Evolutionary conservation across 2,329 filamentous ascomycete genomes (phyloP).

Genomic region (Botrytis cinerea): DNA sequence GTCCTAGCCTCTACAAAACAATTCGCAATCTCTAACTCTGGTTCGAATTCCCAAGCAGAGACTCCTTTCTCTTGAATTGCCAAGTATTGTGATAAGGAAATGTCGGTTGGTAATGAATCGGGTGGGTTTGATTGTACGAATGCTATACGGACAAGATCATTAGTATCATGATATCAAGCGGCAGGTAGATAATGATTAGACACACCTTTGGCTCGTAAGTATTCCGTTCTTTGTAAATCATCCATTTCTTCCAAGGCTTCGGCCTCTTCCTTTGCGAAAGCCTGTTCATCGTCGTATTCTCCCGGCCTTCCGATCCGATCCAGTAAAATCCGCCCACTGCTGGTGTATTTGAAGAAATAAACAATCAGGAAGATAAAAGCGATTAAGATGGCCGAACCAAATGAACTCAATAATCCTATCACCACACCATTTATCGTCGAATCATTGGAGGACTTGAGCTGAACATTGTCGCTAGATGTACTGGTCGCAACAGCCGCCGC

Average conservation of each 20-base stretch:
- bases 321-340: conserved; percentile 83
- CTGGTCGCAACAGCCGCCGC: not conserved
- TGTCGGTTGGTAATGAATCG: conserved; percentile 93
- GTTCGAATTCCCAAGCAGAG: conserved; percentile 99
- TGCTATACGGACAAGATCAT: conserved; percentile 53
- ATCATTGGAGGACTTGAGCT: conserved; percentile 23
- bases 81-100: conserved; percentile 94
- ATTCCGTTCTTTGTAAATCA: conserved; percentile 85
- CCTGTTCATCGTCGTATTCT: conserved; percentile 97
- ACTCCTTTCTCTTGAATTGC: conserved; percentile 99
- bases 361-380: conserved; percentile 77
- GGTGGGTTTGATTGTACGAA: conserved; percentile 93
- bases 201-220: conserved; percentile 90
- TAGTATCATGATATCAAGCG: not conserved
- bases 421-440: conserved; percentile 73
- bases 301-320: conserved; percentile 91
- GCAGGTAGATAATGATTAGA: conserved; percentile 4
- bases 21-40: conserved; percentile 97
- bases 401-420: conserved; percentile 91
- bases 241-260: conserved; percentile 96
- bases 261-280: conserved; percentile 89
- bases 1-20: conserved; percentile 97
- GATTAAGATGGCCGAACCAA: conserved; percentile 86
- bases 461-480: conserved; percentile 8
- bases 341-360: conserved; percentile 93